A percentile compares a stretch with the other conserved stretches of the same genome.
Evolutionary conservation across 2,329 filamentous ascomycete species (phyloP).

Genomic region (Fonsecaea monophora): DNA sequence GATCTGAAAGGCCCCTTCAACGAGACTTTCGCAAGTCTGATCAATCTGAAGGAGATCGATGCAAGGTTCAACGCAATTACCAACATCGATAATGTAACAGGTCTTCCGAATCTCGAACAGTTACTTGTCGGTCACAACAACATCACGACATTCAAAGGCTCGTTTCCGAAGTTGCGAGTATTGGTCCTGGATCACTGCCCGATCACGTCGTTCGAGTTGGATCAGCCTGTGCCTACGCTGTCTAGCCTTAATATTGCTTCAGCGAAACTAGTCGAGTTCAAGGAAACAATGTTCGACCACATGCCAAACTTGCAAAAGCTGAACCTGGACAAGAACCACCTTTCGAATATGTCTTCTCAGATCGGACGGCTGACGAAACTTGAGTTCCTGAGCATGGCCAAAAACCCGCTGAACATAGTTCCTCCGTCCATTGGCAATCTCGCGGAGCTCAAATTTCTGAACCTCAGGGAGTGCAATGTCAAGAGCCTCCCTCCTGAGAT

Average conservation of each 20-base stretch:
- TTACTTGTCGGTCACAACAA: constrained; percentile 90
- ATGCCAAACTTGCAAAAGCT: constrained; percentile 86
- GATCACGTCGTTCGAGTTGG: constrained; percentile 89
- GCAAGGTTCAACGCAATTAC: constrained; percentile 90
- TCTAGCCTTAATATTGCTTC: constrained; percentile 89
- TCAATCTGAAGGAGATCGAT: constrained; percentile 85
- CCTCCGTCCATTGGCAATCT: constrained; percentile 89
- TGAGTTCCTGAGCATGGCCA: constrained; percentile 91
- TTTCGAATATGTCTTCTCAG: constrained; percentile 84
- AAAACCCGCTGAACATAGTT: constrained; percentile 84
- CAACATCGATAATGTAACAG: constrained; percentile 84
- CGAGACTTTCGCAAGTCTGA: constrained; percentile 72
- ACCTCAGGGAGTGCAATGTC: constrained; percentile 92
- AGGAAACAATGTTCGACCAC: constrained; percentile 84
- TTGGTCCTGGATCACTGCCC: constrained; percentile 94
- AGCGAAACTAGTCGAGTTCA: constrained; percentile 85
- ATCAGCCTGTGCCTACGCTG: constrained; percentile 76
- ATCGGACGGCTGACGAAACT: constrained; percentile 83
- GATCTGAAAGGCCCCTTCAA: constrained; percentile 78
- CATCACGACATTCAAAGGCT: constrained; percentile 86
- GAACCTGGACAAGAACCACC: constrained; percentile 92
- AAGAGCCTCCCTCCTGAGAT: constrained; percentile 86
- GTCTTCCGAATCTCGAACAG: constrained; percentile 84
- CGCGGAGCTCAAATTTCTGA: constrained; percentile 80
- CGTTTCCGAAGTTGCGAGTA: constrained; percentile 82